A percentile compares a stretch with the other conserved stretches of the same genome.
Conservation (phyloP, 2,329 filamentous ascomycete genomes). For the Epichloe elymi region DNA sequence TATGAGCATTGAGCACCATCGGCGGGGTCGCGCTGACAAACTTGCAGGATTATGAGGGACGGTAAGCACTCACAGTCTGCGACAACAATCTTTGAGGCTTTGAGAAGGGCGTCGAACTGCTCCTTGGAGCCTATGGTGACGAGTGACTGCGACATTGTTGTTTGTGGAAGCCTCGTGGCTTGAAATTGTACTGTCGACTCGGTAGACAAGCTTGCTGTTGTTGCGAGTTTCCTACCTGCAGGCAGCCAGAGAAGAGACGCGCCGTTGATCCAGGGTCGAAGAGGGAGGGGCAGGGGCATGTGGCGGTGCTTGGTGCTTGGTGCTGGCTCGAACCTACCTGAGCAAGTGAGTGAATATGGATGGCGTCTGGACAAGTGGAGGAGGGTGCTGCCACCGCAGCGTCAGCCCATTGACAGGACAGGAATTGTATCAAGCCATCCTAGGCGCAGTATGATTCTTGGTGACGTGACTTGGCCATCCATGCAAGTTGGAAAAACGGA, state of each 20-base stretch:
- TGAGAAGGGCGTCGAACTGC: slow-evolving; percentile 57
- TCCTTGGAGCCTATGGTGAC: slow-evolving; percentile 31
- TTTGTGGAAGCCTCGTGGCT: neutral
- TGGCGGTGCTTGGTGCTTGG: too few species aligned
- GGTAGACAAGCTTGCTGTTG: neutral
- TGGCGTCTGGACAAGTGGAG: too few species aligned
- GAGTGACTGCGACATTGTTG: slow-evolving; percentile 17
- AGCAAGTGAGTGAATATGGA: too few species aligned
- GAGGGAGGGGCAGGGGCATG: too few species aligned
- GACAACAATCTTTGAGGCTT: slow-evolving; percentile 65
- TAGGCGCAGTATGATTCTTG: too few species aligned
- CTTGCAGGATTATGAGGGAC: slow-evolving; percentile 2
- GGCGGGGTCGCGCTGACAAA: neutral
- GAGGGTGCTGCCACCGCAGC: too few species aligned
- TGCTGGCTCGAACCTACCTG: too few species aligned
- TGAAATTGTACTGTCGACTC: neutral
- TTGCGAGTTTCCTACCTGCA: neutral
- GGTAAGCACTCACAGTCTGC: slow-evolving; percentile 60
- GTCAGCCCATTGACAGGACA: too few species aligned
- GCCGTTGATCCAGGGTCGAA: neutral
- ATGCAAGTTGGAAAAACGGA: too few species aligned
- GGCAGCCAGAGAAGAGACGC: neutral
- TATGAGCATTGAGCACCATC: neutral
- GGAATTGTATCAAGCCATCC: too few species aligned
- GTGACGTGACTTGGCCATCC: too few species aligned